Percentiles rank a stretch among this genome's conserved stretches.
These are phyloP conservation scores for Fusarium virguliforme DNA, from an alignment of 2,329 filamentous ascomycete species.

Conservation along the genomic window DNA sequence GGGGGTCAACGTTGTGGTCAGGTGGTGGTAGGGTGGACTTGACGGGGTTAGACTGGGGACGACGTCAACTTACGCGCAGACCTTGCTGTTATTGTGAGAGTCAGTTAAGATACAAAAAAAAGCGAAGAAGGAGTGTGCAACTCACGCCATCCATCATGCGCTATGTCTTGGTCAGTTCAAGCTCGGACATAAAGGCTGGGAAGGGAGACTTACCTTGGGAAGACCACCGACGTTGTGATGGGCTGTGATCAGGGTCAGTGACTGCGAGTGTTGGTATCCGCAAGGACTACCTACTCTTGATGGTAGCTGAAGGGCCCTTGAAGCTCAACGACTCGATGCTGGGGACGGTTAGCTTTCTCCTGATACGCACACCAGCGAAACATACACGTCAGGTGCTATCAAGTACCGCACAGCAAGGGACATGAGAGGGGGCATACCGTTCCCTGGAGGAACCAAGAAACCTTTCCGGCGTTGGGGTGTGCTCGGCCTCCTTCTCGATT, in stretches of 20 bases:
- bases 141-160: conserved; percentile 34
- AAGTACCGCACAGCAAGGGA: conserved; percentile 8
- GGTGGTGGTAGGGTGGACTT: conserved; percentile 7
- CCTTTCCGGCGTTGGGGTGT: conserved; percentile 78
- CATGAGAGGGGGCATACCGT: conserved; percentile 72
- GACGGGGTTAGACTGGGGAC: background rate
- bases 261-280: background rate
- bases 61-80: conserved; percentile 20
- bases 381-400: conserved; percentile 8
- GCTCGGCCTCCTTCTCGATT: conserved; percentile 80
- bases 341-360: background rate
- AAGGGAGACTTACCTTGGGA: conserved; percentile 24
- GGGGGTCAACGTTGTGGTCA: conserved; percentile 25
- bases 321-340: conserved; percentile 66
- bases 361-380: background rate
- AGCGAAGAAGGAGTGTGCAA: background rate
- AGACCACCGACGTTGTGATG: conserved; percentile 48
- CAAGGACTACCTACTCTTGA: conserved; percentile 58
- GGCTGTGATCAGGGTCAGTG: conserved; percentile 19
- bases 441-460: conserved; percentile 90
- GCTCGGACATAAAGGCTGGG: conserved; percentile 3
- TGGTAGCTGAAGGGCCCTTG: conserved; percentile 67
- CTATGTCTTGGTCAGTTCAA: conserved; percentile 18
- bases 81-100: conserved; percentile 24
- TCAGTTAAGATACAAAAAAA: conserved; percentile 2